A percentile compares a stretch with the other conserved stretches of the same genome.
phyloP scores from a whole-genome alignment of 1,139 yeast genomes.

The Debaryomyces udenii region DNA sequence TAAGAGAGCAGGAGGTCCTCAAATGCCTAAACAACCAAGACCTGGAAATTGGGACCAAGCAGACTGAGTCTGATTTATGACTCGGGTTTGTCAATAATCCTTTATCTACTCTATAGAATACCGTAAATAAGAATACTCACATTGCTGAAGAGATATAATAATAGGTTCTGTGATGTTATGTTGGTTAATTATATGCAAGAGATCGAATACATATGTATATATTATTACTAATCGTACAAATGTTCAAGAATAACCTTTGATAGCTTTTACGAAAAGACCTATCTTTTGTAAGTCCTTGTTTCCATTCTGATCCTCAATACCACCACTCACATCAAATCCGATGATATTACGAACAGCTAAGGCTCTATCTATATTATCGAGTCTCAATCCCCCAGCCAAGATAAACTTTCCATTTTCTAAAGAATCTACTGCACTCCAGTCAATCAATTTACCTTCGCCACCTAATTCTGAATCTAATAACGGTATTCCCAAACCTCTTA shows the following conservation, averaged over 20 bases:
- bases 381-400: slow-evolving; percentile 88
- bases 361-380: slow-evolving; percentile 68
- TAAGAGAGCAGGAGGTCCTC: slow-evolving; percentile 96
- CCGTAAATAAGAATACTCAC: too few relatives aligned
- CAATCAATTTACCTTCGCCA: slow-evolving; percentile 81
- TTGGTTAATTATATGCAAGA: too few relatives aligned
- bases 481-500: slow-evolving; percentile 49
- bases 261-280: slow-evolving; percentile 56
- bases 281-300: slow-evolving; percentile 69
- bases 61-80: slow-evolving; percentile 49
- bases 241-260: slow-evolving; percentile 18
- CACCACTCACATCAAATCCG: slow-evolving; percentile 95
- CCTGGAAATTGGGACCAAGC: slow-evolving; percentile 98
- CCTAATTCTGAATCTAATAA: slow-evolving; percentile 88
- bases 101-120: background rate
- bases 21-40: slow-evolving; percentile 81
- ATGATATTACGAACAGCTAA: slow-evolving; percentile 50
- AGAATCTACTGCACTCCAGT: slow-evolving; percentile 57
- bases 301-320: slow-evolving; percentile 78
- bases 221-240: too few relatives aligned
- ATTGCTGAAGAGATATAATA: too few relatives aligned
- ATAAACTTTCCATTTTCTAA: slow-evolving; percentile 51
- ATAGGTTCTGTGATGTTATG: too few relatives aligned
- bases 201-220: too few relatives aligned
- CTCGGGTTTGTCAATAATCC: background rate